Evolutionary conservation across 2,329 filamentous ascomycete genomes (phyloP).

Genomic region (Penicillium brevicompactum): DNA sequence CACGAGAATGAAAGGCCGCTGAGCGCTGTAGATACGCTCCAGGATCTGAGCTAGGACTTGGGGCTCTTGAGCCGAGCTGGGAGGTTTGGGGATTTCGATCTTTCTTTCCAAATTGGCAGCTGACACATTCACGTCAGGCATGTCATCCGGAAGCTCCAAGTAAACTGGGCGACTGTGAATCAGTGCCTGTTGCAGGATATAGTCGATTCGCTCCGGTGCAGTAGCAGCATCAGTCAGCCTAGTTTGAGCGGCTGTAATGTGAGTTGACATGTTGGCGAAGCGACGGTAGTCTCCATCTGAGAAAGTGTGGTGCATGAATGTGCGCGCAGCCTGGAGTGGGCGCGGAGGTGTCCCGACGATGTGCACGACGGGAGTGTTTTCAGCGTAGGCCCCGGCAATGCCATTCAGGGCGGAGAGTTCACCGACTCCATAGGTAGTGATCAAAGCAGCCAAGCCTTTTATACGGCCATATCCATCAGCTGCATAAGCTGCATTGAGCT

Average conservation of each 20-base stretch:
- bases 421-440: conserved; percentile 59
- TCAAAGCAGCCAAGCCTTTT: conserved; percentile 31
- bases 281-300: conserved; percentile 59
- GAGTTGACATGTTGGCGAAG: conserved; percentile 53
- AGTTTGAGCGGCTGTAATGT: conserved; percentile 55
- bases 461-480: conserved; percentile 37
- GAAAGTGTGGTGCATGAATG: conserved; percentile 67
- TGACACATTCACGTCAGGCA: conserved; percentile 43
- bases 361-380: conserved; percentile 68
- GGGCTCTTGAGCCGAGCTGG: conserved; percentile 14
- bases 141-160: conserved; percentile 58
- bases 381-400: conserved; percentile 72
- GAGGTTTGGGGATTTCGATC: conserved; percentile 16
- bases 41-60: conserved; percentile 38
- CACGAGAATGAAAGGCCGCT: conserved; percentile 54
- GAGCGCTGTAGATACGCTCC: conserved; percentile 47
- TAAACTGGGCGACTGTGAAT: conserved; percentile 58
- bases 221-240: conserved; percentile 49
- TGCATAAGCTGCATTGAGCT: conserved; percentile 66
- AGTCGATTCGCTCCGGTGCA: conserved; percentile 55
- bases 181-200: conserved; percentile 53
- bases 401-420: conserved; percentile 71
- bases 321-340: conserved; percentile 45
- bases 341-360: conserved; percentile 58
- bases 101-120: conserved; percentile 21